Percentiles rank a stretch among this genome's conserved stretches.
These are phyloP conservation scores for Wallacemonas sp. DNA, from an alignment of 208 protist genomes.

Conservation along the genomic window DNA sequence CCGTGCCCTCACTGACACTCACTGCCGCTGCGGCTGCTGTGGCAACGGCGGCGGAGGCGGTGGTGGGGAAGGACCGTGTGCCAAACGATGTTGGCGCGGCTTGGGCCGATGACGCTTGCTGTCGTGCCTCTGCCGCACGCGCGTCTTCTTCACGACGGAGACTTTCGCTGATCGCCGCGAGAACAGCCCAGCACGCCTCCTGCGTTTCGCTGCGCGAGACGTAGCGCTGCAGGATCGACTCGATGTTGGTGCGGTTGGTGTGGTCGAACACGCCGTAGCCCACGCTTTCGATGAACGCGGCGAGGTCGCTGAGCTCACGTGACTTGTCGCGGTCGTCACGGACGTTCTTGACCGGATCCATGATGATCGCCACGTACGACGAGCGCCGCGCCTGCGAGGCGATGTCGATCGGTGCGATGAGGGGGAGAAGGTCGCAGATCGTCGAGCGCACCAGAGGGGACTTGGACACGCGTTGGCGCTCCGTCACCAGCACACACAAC, in stretches of 20 bases:
- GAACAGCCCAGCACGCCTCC: conserved; percentile 84
- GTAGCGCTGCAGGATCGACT: conserved; percentile 88
- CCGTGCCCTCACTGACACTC: too few relatives aligned
- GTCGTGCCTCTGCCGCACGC: conserved; percentile 2
- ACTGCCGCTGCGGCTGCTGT: conserved; percentile 7
- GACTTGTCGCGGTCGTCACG: conserved; percentile 80
- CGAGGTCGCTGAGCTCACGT: conserved; percentile 81
- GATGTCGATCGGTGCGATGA: conserved; percentile 84
- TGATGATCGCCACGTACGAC: conserved; percentile 85
- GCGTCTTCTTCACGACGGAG: background rate
- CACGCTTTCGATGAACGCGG: conserved; percentile 75
- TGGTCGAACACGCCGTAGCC: conserved; percentile 81
- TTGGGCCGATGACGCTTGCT: conserved; percentile 7
- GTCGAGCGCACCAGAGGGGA: conserved; percentile 65
- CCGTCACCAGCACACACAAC: conserved; percentile 82
- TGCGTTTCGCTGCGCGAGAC: conserved; percentile 80
- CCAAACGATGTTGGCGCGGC: conserved; percentile 2
- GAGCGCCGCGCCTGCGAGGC: conserved; percentile 47
- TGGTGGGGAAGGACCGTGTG: conserved; percentile 12
- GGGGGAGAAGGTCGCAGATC: conserved; percentile 85
- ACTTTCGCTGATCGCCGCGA: conserved; percentile 74
- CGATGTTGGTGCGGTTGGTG: conserved; percentile 81
- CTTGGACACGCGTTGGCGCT: conserved; percentile 83
- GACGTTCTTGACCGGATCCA: conserved; percentile 92
- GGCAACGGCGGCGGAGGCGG: conserved; percentile 13